phyloP scores from a whole-genome alignment of 768 basidiomycete species.

The Suillus subluteus region DNA sequence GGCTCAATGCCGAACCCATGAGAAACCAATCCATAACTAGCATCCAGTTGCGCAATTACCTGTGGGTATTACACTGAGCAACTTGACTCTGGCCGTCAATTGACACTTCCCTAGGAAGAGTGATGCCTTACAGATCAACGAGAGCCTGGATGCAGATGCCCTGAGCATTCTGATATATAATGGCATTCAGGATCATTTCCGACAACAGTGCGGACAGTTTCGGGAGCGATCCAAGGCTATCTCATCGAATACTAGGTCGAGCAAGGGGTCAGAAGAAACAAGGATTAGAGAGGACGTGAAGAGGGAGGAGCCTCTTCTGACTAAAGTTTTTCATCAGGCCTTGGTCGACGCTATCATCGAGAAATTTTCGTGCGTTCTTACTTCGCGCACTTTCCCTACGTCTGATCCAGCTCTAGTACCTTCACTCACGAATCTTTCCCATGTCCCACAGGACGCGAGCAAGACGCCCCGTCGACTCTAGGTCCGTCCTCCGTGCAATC shows the following conservation, averaged over 20 bases:
- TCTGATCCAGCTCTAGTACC: slow-evolving; percentile 9
- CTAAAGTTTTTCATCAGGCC: slow-evolving; percentile 13
- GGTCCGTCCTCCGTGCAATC: slow-evolving; percentile 3
- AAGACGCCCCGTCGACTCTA: background rate
- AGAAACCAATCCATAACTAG: background rate
- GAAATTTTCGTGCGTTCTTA: slow-evolving; percentile 19
- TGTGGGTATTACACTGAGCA: slow-evolving; percentile 24
- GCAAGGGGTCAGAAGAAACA: background rate
- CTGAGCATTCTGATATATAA: slow-evolving; percentile 28
- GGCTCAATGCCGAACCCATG: slow-evolving; percentile 5
- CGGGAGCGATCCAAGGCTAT: slow-evolving; percentile 12
- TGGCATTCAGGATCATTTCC: slow-evolving; percentile 35
- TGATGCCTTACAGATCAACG: slow-evolving; percentile 27
- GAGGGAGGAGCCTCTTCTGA: slow-evolving; percentile 12
- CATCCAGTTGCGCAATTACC: slow-evolving; percentile 17
- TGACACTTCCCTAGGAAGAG: slow-evolving; percentile 18
- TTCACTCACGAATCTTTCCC: slow-evolving; percentile 23
- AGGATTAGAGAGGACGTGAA: background rate
- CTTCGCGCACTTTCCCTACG: background rate
- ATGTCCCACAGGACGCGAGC: background rate
- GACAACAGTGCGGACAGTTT: slow-evolving; percentile 26
- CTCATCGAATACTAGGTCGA: background rate
- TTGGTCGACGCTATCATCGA: slow-evolving; percentile 31
- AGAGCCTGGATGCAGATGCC: slow-evolving; percentile 27
- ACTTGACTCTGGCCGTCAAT: background rate